phyloP scores from a whole-genome alignment of 2,329 filamentous ascomycete genomes.

The Hypomyces rosellus region DNA sequence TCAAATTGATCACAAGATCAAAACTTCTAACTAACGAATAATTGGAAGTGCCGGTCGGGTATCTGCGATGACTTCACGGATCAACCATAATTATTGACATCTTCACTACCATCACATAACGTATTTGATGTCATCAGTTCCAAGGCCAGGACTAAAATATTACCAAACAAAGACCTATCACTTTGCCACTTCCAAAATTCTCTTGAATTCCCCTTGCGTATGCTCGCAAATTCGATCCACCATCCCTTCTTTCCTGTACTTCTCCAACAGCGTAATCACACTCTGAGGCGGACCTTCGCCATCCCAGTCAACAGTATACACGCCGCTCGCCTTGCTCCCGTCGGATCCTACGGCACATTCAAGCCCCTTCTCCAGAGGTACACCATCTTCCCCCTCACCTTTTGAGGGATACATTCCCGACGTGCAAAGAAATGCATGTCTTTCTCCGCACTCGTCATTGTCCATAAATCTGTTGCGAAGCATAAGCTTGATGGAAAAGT shows the following conservation, averaged over 20 bases:
- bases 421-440: slow-evolving; percentile 19
- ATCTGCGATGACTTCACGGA: too few relatives aligned
- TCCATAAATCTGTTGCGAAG: slow-evolving; percentile 13
- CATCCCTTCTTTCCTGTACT: slow-evolving; percentile 14
- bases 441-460: slow-evolving; percentile 19
- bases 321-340: slow-evolving; percentile 17
- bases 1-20: too few relatives aligned
- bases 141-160: too few relatives aligned
- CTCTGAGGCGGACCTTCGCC: slow-evolving; percentile 15
- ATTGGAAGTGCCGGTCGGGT: too few relatives aligned
- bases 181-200: background rate
- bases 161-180: too few relatives aligned
- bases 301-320: slow-evolving; percentile 19
- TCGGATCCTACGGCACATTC: slow-evolving; percentile 14
- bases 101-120: too few relatives aligned
- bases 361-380: background rate
- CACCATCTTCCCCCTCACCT: background rate
- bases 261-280: slow-evolving; percentile 13
- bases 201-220: slow-evolving; percentile 19
- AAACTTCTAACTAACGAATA: too few relatives aligned
- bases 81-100: too few relatives aligned
- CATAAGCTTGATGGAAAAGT: slow-evolving; percentile 12
- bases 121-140: too few relatives aligned
- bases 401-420: slow-evolving; percentile 16
- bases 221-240: slow-evolving; percentile 19